phyloP scores from a whole-genome alignment of 2,329 filamentous ascomycete genomes.

The Sporothrix dimorphospora region DNA sequence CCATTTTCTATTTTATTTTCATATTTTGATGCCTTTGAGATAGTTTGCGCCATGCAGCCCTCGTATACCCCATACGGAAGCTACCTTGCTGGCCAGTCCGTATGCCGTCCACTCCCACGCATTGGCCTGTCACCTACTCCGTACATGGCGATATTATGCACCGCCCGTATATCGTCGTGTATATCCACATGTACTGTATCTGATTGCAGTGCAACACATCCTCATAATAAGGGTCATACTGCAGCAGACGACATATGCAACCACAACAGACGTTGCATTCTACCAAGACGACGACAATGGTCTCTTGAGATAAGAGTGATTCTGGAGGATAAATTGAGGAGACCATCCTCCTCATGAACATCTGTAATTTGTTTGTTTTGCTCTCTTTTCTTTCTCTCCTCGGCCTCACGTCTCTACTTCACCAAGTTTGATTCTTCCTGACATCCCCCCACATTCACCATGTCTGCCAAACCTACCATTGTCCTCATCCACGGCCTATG shows the following conservation, averaged over 20 bases:
- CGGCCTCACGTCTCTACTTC: too few relatives aligned
- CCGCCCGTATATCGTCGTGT: neutral
- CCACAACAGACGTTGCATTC: neutral
- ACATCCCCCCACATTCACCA: neutral
- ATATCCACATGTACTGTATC: neutral
- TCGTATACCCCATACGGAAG: neutral
- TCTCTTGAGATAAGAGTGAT: neutral
- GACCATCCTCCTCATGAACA: neutral
- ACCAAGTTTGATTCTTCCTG: neutral
- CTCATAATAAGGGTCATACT: neutral
- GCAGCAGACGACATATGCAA: neutral
- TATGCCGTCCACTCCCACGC: neutral
- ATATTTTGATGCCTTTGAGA: neutral
- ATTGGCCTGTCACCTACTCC: neutral
- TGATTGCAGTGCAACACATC: neutral
- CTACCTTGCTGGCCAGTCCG: neutral
- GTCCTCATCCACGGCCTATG: slow-evolving; percentile 15
- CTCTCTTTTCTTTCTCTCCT: neutral
- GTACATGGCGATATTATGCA: neutral
- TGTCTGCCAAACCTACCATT: neutral
- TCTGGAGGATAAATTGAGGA: neutral
- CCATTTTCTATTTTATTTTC: too few relatives aligned
- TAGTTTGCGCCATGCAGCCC: too few relatives aligned
- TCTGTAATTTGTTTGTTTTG: neutral
- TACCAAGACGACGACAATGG: neutral